Base-by-base conservation (phyloP, 345 rosid species). In the Raphanus raphanistrum region DNA sequence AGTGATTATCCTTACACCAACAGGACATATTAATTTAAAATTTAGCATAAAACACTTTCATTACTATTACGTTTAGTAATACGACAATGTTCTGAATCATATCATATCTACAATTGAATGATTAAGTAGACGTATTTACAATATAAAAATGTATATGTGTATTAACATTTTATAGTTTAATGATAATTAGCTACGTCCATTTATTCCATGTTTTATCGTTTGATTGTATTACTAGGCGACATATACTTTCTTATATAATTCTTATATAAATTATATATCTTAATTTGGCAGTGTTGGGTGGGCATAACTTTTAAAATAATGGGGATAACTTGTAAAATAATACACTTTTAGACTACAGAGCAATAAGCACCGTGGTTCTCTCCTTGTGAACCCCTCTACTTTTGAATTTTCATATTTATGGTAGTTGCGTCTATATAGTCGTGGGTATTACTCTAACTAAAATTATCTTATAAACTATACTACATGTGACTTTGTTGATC, bases 361-460 rank as follows among this genome's bases (percentile, higher is more conserved):
- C 68, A 33, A 68, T 38, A 55, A 21, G 61, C 61, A 26, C 62
- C 35, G 80, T 77, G 80, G 76, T 70, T 71, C 61, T 55, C 58
- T 70, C 57, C 33, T 64, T 77, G 59, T 54, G 80, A 63, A 63
- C 60, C 36, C 62, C 70, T 68, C 68, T 61, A 38, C 60, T 64
- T 77, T 71, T 27, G 66, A 61, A 70, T n/a, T 66, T 66, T 72
- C 62, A 66, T 78, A 78, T 73, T 1, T 58, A 78, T 66, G 76
- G 81, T 78, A 61, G 81, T 65, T 78, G 76, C 31, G 71, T 66
- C 72, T n/a, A 65, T 45, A 33, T 66, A 72, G 77, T 27, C 77
- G 68, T 72, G 48, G 32, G 68, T 72, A 58, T 72, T 72, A 78
- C 81, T 78, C 77, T 68, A 72, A 32, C 27, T 12, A 13, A 48